phyloP scores from a whole-genome alignment of 768 basidiomycete genomes.

The Psilocybe tampanensis region DNA sequence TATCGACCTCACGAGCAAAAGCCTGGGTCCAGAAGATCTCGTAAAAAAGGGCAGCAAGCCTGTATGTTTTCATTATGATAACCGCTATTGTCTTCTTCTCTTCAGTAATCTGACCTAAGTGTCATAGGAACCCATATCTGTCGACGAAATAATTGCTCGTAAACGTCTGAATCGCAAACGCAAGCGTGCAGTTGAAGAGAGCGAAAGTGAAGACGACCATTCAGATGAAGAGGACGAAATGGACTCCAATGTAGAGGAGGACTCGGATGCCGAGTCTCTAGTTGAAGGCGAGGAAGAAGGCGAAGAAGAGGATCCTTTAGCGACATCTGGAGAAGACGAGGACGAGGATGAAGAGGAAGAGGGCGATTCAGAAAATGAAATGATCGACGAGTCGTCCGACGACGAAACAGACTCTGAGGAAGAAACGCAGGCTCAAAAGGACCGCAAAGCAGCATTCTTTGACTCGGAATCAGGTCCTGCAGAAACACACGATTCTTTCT shows the following conservation, averaged over 20 bases:
- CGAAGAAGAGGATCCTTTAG: conserved; percentile 35
- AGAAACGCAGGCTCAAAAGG: conserved; percentile 67
- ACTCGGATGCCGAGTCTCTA: conserved; percentile 26
- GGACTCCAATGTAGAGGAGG: conserved; percentile 32
- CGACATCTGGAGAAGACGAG: conserved; percentile 30
- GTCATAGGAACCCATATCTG: conserved; percentile 72
- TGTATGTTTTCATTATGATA: conserved; percentile 39
- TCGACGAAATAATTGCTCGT: conserved; percentile 90
- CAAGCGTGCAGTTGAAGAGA: conserved; percentile 54
- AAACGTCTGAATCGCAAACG: conserved; percentile 64
- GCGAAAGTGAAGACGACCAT: conserved; percentile 35
- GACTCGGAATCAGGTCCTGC: conserved; percentile 54
- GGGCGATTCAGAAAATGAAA: conserved; percentile 16
- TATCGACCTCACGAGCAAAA: conserved; percentile 49
- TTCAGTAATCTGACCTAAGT: conserved; percentile 7
- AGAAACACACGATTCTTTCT: conserved; percentile 75
- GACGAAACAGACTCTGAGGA: conserved; percentile 44
- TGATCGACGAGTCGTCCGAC: conserved; percentile 34
- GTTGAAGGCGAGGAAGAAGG: conserved; percentile 20
- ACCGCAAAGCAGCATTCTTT: conserved; percentile 90
- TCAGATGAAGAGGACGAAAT: conserved; percentile 32
- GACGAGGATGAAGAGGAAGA: conserved; percentile 32
- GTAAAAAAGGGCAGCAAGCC: conserved; percentile 66
- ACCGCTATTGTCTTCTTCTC: neutral
- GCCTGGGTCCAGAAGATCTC: conserved; percentile 48